Evolutionary conservation across 495 filamentous ascomycete species (phyloP).

Genomic region (Podospora australis): DNA sequence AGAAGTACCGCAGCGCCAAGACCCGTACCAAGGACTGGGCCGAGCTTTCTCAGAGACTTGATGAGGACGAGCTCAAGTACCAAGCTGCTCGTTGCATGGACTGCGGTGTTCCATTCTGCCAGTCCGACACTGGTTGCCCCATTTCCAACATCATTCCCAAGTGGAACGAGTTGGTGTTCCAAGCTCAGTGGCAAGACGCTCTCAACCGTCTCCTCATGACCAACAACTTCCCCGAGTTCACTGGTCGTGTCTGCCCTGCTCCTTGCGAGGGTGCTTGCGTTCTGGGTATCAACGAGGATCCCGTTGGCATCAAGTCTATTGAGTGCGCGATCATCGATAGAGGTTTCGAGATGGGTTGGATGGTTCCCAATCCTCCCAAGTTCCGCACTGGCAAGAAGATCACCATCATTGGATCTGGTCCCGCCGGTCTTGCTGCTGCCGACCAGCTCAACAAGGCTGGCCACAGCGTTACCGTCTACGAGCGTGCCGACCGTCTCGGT

Average conservation of each 20-base stretch:
- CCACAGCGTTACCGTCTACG: slow-evolving; percentile 88
- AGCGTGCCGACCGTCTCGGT: slow-evolving; percentile 88
- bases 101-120: slow-evolving; percentile 98
- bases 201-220: slow-evolving; percentile 95
- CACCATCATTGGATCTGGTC: slow-evolving; percentile 91
- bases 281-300: slow-evolving; percentile 96
- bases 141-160: slow-evolving; percentile 99
- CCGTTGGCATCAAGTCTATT: slow-evolving; percentile 97
- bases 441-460: slow-evolving; percentile 96
- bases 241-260: slow-evolving; percentile 94
- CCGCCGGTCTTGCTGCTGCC: slow-evolving; percentile 83
- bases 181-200: slow-evolving; percentile 91
- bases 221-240: slow-evolving; percentile 99
- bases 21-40: slow-evolving; percentile 92
- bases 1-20: slow-evolving; percentile 88
- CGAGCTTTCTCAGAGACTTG: slow-evolving; percentile 81
- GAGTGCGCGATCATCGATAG: slow-evolving; percentile 99
- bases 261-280: slow-evolving; percentile 98
- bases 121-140: slow-evolving; percentile 94
- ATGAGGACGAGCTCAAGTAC: slow-evolving; percentile 97
- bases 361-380: slow-evolving; percentile 77
- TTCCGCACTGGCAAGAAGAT: slow-evolving; percentile 84
- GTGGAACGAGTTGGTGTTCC: slow-evolving; percentile 92
- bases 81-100: slow-evolving; percentile 99
- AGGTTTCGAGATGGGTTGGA: slow-evolving; percentile 99